Evolutionary conservation across 1,284 basidiomycete genomes (phyloP), one percentile per base, ranked within the genome.

Genomic region (Testicularia cyperi): DNA sequence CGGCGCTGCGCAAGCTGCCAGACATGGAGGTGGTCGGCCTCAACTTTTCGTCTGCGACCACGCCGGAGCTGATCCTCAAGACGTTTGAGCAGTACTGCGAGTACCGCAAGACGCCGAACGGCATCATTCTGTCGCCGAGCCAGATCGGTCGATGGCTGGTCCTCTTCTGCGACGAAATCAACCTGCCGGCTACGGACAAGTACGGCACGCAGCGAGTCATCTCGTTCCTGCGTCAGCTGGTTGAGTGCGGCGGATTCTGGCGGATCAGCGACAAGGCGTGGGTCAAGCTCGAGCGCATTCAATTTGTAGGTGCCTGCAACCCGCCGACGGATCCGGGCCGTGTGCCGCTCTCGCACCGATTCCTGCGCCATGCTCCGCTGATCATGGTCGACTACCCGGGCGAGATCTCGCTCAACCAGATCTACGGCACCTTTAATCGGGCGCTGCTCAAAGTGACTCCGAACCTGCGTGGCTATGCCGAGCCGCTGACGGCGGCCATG

Each of bases 1-100:
- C 91, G 64, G 95, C 96, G 5, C 83, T 99, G 24, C 86, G 95
- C 45, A 98, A 98, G 78, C 83, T 98, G 32, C 92, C 92, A 4
- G 92, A 98, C 77, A 92, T 99, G 86, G 95, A 98, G 75, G 91
- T 98, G 35, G 92, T 96, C 48, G 95, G 95, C 36, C 85, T 99
- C 67, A 99, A 99, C 79, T 98, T 99, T 78, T 99, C 96, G 30
- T 95, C 91, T 75, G 95, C 95, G 12, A 98, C 96, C 0, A 97
- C 92, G 0, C 94, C 95, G 0, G 92, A 96, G 75, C 83, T 98
- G 30, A 92, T 99, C 61, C 83, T 98, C 69, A 98, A 97, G 83
- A 98, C 94, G 2, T 98, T 99, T 75, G 95, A 99, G 78, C 95
- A 98, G 79, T 96, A 99, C 76, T 98, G 95, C 81, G 95, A 98